Conservation (phyloP, 768 basidiomycete species). For the Pulveroboletus frians region DNA sequence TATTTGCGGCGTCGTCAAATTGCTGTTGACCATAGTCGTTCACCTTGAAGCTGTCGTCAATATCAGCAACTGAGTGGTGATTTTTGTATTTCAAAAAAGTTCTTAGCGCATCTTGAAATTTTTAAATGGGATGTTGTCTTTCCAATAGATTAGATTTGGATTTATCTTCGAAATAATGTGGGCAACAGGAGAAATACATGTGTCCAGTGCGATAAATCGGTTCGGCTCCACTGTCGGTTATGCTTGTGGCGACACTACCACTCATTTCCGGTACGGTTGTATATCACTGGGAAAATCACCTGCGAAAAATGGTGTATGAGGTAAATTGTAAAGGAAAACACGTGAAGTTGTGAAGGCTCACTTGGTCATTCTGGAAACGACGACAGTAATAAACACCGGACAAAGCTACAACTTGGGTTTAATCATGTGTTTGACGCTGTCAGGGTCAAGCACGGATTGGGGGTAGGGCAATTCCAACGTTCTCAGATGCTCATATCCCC, state of each 20-base stretch:
- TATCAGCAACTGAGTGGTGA: not conserved
- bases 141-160: not conserved
- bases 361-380: not conserved
- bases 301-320: no score
- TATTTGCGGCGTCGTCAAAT: not conserved
- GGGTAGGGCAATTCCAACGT: conserved; percentile 54
- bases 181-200: no score
- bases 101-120: conserved; percentile 1
- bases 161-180: no score
- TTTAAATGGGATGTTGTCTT: not conserved
- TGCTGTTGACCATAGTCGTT: not conserved
- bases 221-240: no score
- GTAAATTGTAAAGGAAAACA: no score
- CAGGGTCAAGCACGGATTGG: conserved; percentile 55
- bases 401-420: conserved; percentile 36
- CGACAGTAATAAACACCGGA: not conserved
- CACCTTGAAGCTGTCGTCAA: not conserved
- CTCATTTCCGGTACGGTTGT: no score
- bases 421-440: conserved; percentile 44
- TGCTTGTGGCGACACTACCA: no score
- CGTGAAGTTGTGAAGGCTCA: no score
- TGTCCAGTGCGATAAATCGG: no score
- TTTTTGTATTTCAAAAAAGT: not conserved
- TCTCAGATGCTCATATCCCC: conserved; percentile 54
- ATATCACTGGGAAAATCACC: no score